phyloP scores from a whole-genome alignment of 176 grass and related monocot species.

The Oryza australiensis region DNA sequence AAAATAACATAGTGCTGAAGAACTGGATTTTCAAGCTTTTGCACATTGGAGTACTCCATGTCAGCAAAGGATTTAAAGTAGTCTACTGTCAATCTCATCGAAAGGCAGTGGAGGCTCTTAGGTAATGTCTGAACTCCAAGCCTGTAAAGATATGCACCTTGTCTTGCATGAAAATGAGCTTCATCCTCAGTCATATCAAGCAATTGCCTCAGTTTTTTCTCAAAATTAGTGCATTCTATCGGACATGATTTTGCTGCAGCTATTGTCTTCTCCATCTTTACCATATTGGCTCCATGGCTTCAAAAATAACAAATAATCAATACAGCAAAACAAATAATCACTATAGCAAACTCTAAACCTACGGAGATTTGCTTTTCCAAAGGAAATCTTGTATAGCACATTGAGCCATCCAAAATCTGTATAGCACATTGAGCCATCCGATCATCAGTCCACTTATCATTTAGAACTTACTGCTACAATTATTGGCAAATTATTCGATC shows the following conservation, averaged over 20 bases:
- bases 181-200: constrained; percentile 77
- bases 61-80: constrained; percentile 57
- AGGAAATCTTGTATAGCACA: neutral
- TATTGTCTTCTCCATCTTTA: constrained; percentile 62
- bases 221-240: constrained; percentile 62
- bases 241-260: constrained; percentile 61
- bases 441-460: neutral
- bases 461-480: neutral
- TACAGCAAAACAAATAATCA: constrained; percentile 3
- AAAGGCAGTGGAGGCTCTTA: constrained; percentile 74
- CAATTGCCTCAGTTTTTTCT: constrained; percentile 73
- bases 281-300: constrained; percentile 55
- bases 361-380: constrained; percentile 4
- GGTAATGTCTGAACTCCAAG: constrained; percentile 65
- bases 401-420: neutral
- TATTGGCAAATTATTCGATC: constrained; percentile 18
- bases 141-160: constrained; percentile 65
- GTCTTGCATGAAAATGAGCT: constrained; percentile 74
- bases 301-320: constrained; percentile 30
- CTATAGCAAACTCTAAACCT: neutral
- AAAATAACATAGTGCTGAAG: constrained; percentile 68
- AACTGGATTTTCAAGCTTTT: constrained; percentile 54
- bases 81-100: constrained; percentile 70
- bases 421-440: neutral
- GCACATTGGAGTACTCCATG: constrained; percentile 24